Evolutionary conservation across 352 stramenopile genomes (phyloP).

Genomic region (Globisporangium viniferum): DNA sequence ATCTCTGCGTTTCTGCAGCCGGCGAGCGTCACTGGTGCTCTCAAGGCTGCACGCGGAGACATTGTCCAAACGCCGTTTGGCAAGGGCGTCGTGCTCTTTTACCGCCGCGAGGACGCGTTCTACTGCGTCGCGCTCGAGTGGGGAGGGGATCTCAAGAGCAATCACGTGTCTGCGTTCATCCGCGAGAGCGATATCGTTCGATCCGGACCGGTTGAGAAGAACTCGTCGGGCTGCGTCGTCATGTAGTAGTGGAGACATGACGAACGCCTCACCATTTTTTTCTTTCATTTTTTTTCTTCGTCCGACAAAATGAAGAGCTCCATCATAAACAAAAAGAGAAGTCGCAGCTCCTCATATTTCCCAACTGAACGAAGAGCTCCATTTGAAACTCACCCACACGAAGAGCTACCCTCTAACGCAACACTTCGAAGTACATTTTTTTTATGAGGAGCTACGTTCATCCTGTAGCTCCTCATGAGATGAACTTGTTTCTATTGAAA

Average conservation of each 20-base stretch:
- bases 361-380: too few relatives aligned
- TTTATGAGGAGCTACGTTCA: not conserved
- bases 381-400: too few relatives aligned
- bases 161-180: conserved; percentile 64
- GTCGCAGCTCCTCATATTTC: not conserved
- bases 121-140: conserved; percentile 75
- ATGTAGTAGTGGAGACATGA: conserved; percentile 45
- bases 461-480: not conserved
- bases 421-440: not conserved
- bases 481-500: conserved; percentile 26
- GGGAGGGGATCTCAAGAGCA: conserved; percentile 18
- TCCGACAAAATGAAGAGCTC: not conserved
- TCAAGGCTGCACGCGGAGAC: conserved; percentile 73
- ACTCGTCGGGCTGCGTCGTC: conserved; percentile 52
- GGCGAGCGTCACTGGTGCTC: conserved; percentile 37
- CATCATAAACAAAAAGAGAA: not conserved
- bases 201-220: conserved; percentile 52
- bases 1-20: conserved; percentile 68
- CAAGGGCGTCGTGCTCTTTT: conserved; percentile 65
- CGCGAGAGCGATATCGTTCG: conserved; percentile 52
- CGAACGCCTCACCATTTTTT: not conserved
- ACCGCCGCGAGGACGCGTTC: conserved; percentile 53
- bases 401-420: not conserved
- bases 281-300: conserved; percentile 4
- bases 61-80: conserved; percentile 78